Evolutionary conservation across 2,329 filamentous ascomycete genomes (phyloP).

Genomic region (Bisporella sp.): DNA sequence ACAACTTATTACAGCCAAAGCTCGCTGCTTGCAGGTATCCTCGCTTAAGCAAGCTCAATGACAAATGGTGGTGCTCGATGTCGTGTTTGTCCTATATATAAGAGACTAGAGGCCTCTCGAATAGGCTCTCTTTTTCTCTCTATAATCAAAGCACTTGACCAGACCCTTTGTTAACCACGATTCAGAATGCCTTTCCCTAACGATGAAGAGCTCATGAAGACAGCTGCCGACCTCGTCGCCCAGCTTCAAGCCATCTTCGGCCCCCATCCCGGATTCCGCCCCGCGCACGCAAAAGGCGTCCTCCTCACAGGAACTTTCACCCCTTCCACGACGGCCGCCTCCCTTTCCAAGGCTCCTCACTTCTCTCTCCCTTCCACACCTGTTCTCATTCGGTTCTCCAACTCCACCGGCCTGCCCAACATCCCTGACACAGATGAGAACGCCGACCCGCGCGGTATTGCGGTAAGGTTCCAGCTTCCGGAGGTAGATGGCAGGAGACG

Average conservation of each 20-base stretch:
- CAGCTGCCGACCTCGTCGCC: constrained; percentile 30
- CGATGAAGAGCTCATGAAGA: constrained; percentile 32
- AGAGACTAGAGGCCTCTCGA: too few species aligned
- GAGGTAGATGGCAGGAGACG: constrained; percentile 27
- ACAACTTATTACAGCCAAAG: too few species aligned
- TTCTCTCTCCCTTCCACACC: constrained; percentile 38
- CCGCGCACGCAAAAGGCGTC: constrained; percentile 46
- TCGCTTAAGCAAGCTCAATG: too few species aligned
- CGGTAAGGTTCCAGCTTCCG: constrained; percentile 38
- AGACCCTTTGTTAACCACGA: too few species aligned
- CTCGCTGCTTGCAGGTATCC: too few species aligned
- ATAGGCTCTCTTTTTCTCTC: too few species aligned
- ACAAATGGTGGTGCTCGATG: too few species aligned
- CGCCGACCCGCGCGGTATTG: constrained; percentile 42
- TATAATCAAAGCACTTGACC: too few species aligned
- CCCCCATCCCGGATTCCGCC: constrained; percentile 33
- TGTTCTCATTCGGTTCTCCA: constrained; percentile 41
- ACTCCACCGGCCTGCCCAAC: constrained; percentile 41
- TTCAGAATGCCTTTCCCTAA: constrained; percentile 36
- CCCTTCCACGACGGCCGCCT: constrained; percentile 35
- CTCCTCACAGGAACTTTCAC: constrained; percentile 46
- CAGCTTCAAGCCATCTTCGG: constrained; percentile 32
- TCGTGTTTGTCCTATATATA: too few species aligned
- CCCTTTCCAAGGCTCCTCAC: constrained; percentile 40
- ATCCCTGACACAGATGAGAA: constrained; percentile 42